Base-by-base conservation (phyloP, 1,139 yeast genomes). In the Geotrichum cucujoidarum region DNA sequence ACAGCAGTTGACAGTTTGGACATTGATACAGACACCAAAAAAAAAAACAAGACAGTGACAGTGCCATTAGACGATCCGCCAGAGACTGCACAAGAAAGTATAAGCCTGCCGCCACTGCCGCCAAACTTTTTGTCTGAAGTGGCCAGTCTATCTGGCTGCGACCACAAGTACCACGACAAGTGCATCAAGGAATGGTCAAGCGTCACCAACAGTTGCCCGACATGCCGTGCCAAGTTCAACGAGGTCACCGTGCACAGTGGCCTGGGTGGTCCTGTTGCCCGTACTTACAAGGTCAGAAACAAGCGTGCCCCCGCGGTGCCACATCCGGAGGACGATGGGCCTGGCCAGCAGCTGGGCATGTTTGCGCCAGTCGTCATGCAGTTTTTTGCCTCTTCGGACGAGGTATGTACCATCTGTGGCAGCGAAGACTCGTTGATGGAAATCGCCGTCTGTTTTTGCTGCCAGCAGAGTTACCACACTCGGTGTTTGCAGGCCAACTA, bases 131-230 rank as follows among this genome's bases (percentile, higher is more conserved):
- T 53, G 33, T 43, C 48, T 14, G 55, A 49, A 24, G 50, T 54
- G 17, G 57, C 60, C 33, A 47, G 50, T 5, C 43, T 57, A 29
- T 57, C 61, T 6, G 47, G 49, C 33, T 77, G 81, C 55, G 59
- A 58, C 38, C 78, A 75, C 58, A 57, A 58, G 39, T 77, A 76
- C 57, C 82, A 78, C 58, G 70, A 71, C 33, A 56, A 61, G 21
- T 78, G 83, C 55, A 66, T 78, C 29, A 53, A 61, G 29, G 70
- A 71, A 43, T 78, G 83, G 83, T 65, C 77, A 13, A 60, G 65
- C 38, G 71, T 74, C 38, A 74, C 81, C 32, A 77, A 76, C 59
- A 71, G 77, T 46, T 78, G 83, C 57, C 83, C 82, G 4, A 73
- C 77, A 4, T 78, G 83, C 60, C 71, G 83, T 38, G 55, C 61